These are phyloP conservation scores for Chalara sp. DNA, from an alignment of 2,329 filamentous ascomycete species.

Conservation along the genomic window DNA sequence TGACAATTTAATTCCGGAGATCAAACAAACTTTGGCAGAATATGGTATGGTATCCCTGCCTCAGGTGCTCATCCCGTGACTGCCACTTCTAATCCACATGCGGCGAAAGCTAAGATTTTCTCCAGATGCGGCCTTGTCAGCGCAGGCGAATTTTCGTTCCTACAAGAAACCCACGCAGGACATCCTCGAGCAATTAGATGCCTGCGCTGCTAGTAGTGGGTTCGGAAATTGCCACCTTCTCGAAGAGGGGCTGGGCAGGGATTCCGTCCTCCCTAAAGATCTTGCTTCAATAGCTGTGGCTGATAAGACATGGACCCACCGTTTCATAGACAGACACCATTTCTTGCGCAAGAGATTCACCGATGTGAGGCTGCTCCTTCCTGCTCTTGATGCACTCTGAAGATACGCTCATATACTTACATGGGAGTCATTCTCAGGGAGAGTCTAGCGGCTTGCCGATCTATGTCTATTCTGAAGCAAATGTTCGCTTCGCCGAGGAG, in stretches of 20 bases:
- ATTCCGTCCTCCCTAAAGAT: not conserved
- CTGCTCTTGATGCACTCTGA: not conserved
- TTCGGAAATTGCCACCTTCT: too few species aligned
- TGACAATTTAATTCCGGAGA: slow-evolving; percentile 2
- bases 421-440: too few species aligned
- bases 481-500: slow-evolving; percentile 6
- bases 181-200: not conserved
- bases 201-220: too few species aligned
- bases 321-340: slow-evolving; percentile 7
- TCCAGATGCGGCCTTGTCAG: slow-evolving; percentile 5
- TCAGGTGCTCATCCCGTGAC: too few species aligned
- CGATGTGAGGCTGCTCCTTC: not conserved
- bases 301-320: slow-evolving; percentile 8
- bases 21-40: slow-evolving; percentile 3
- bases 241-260: not conserved
- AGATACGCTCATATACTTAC: too few species aligned
- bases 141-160: slow-evolving; percentile 4
- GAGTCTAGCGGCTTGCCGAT: not conserved
- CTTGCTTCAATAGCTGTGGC: slow-evolving; percentile 7
- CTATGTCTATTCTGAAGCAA: slow-evolving; percentile 7
- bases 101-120: not conserved
- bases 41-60: slow-evolving; percentile 2
- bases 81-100: not conserved
- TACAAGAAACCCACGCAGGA: slow-evolving; percentile 3
- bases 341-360: slow-evolving; percentile 1